Conservation (phyloP, 1,284 basidiomycete genomes). For the Ceratorhiza oryzae-sativae region DNA sequence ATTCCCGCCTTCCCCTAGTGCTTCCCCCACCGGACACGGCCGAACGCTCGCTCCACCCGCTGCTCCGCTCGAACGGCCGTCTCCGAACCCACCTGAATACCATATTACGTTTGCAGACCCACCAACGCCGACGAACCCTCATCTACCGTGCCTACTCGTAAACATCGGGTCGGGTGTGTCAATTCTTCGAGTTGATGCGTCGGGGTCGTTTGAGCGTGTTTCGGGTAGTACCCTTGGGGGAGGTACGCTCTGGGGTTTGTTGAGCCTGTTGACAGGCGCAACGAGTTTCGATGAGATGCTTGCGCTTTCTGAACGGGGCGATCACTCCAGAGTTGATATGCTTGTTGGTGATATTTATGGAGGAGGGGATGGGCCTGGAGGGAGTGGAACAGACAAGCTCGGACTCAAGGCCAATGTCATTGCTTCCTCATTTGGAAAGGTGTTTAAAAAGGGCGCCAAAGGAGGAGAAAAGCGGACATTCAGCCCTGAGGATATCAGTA, state of each 20-base stretch:
- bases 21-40: slow-evolving; percentile 11
- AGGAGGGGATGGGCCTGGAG: slow-evolving; percentile 48
- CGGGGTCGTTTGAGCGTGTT: slow-evolving; percentile 94
- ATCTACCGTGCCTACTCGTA: slow-evolving; percentile 94
- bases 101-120: slow-evolving; percentile 84
- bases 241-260: slow-evolving; percentile 98
- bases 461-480: slow-evolving; percentile 66
- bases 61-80: slow-evolving; percentile 77
- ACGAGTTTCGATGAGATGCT: slow-evolving; percentile 98
- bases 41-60: slow-evolving; percentile 35
- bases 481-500: slow-evolving; percentile 92
- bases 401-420: slow-evolving; percentile 98
- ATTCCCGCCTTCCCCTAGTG: slow-evolving; percentile 38
- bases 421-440: slow-evolving; percentile 97
- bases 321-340: slow-evolving; percentile 97
- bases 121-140: slow-evolving; percentile 66
- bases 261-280: slow-evolving; percentile 95
- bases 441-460: slow-evolving; percentile 82
- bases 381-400: slow-evolving; percentile 90
- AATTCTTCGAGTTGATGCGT: slow-evolving; percentile 96
- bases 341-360: slow-evolving; percentile 97
- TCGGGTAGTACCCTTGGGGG: slow-evolving; percentile 97
- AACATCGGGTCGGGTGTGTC: slow-evolving; percentile 99
- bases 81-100: slow-evolving; percentile 90
- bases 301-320: slow-evolving; percentile 88